These are phyloP conservation scores for Daldinia sp. DNA, from an alignment of 2,329 filamentous ascomycete species.

Conservation along the genomic window DNA sequence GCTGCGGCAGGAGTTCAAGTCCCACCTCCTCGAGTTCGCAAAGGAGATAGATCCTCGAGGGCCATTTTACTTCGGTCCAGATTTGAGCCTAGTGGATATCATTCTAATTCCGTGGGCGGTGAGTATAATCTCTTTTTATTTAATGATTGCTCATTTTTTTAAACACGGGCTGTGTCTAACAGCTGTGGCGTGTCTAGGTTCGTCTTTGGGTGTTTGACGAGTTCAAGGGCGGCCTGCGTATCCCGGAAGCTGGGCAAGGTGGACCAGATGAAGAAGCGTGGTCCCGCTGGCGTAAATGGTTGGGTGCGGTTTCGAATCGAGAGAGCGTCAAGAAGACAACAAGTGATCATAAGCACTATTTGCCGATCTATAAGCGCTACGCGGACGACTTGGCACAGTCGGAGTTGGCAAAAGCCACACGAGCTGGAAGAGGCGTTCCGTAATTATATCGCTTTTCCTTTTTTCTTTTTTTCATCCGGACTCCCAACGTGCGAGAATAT, in stretches of 20 bases:
- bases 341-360: conserved; percentile 73
- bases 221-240: conserved; percentile 68
- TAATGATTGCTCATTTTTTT: neutral
- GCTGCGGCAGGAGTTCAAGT: conserved; percentile 65
- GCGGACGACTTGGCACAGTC: conserved; percentile 70
- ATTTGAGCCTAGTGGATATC: conserved; percentile 73
- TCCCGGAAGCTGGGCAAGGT: conserved; percentile 47
- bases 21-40: conserved; percentile 66
- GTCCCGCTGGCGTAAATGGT: conserved; percentile 72
- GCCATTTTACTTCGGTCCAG: conserved; percentile 72
- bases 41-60: conserved; percentile 63
- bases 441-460: conserved; percentile 50
- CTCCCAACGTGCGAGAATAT: neutral
- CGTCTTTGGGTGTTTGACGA: conserved; percentile 61
- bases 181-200: neutral
- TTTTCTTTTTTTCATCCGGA: neutral
- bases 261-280: conserved; percentile 63
- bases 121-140: conserved; percentile 65
- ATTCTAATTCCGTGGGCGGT: conserved; percentile 77
- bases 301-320: conserved; percentile 63
- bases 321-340: conserved; percentile 72
- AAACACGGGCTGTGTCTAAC: neutral
- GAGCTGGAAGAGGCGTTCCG: conserved; percentile 69
- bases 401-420: conserved; percentile 67
- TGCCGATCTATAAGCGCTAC: conserved; percentile 73